These are phyloP conservation scores for Populus simonii DNA, from an alignment of 345 rosid genomes.

Conservation along the genomic window DNA sequence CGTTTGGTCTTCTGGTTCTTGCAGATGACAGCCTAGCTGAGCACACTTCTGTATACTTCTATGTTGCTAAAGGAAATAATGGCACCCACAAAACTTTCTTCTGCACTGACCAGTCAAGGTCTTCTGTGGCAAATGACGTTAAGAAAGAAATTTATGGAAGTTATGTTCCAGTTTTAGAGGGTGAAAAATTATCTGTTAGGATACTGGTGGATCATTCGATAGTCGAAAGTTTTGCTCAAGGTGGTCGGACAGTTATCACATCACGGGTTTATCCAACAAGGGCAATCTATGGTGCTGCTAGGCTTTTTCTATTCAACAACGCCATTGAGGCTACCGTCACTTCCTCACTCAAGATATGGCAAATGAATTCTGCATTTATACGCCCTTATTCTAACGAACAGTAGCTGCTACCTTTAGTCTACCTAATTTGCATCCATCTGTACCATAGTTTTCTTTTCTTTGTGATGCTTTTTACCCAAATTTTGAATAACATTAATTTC, in stretches of 20 bases:
- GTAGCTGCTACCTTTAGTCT: neutral
- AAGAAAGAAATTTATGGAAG: constrained; percentile 50
- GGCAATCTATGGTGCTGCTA: constrained; percentile 67
- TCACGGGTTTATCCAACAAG: constrained; percentile 72
- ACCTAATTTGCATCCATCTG: no score
- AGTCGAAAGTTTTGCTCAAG: constrained; percentile 74
- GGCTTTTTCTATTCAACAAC: constrained; percentile 69
- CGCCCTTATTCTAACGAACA: constrained; percentile 32
- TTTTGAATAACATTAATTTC: no score
- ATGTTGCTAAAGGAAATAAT: constrained; percentile 49
- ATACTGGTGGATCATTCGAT: constrained; percentile 83
- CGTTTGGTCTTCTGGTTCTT: constrained; percentile 81
- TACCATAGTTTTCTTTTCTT: no score
- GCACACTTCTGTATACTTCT: constrained; percentile 84
- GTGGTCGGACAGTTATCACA: constrained; percentile 64
- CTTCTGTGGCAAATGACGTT: constrained; percentile 64
- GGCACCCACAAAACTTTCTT: constrained; percentile 61
- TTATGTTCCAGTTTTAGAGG: constrained; percentile 60
- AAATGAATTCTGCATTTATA: constrained; percentile 66
- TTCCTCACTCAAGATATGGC: constrained; percentile 61
- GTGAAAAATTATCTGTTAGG: constrained; percentile 63
- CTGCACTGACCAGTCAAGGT: constrained; percentile 78
- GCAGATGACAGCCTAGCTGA: constrained; percentile 57
- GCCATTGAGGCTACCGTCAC: constrained; percentile 45
- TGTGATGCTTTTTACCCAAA: no score